Evolutionary conservation across 179 eudicot genomes (phyloP).

Genomic region (Drosera spatulata): DNA sequence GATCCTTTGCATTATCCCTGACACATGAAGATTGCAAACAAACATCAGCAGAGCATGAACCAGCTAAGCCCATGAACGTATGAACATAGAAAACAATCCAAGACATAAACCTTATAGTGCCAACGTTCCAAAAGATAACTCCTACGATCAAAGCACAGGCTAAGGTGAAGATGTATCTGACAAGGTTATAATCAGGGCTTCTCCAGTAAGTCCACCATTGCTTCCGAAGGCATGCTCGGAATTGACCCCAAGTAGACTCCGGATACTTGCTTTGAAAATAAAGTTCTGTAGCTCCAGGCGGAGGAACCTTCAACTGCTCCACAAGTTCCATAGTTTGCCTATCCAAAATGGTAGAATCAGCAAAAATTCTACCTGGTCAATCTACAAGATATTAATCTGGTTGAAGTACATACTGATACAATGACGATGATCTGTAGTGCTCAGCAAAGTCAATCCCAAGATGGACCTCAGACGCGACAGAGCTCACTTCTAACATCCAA

Average conservation of each 20-base stretch:
- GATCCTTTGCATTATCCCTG: constrained; percentile 48
- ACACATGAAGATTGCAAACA: neutral
- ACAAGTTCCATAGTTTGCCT: constrained; percentile 64
- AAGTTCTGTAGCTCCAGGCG: constrained; percentile 56
- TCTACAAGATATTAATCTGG: too few relatives aligned
- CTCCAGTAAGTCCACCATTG: constrained; percentile 96
- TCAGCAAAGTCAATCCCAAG: constrained; percentile 48
- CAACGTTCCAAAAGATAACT: constrained; percentile 66
- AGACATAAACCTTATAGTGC: constrained; percentile 35
- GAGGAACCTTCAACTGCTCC: constrained; percentile 51
- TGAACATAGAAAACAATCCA: neutral
- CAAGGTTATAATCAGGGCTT: constrained; percentile 83
- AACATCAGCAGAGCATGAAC: neutral
- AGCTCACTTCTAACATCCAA: constrained; percentile 12
- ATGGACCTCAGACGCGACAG: constrained; percentile 6
- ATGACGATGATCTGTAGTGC: constrained; percentile 57
- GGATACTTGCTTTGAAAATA: constrained; percentile 49
- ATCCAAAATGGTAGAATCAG: constrained; percentile 3
- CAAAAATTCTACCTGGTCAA: neutral
- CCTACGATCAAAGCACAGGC: constrained; percentile 66
- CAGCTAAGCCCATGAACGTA: neutral
- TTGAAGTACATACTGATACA: constrained; percentile 47
- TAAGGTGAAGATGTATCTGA: constrained; percentile 63
- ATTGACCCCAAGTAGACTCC: constrained; percentile 61
- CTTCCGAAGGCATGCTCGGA: constrained; percentile 76